These are phyloP conservation scores for Thielaviopsis euricoi DNA, from an alignment of 2,329 filamentous ascomycete genomes.

Conservation along the genomic window DNA sequence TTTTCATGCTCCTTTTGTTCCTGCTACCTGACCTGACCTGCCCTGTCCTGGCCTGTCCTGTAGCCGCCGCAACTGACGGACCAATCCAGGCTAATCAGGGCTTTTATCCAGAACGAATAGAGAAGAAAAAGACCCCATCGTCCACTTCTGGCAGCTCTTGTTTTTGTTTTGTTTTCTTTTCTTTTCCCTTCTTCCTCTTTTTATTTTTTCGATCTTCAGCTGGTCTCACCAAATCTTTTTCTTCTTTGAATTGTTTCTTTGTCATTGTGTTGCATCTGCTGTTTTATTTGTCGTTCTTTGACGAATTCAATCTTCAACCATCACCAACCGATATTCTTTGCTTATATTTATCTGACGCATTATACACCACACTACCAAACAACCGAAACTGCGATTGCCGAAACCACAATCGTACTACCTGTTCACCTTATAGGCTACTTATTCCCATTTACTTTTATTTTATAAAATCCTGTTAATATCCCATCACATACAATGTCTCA, in stretches of 20 bases:
- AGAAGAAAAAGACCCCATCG: background rate
- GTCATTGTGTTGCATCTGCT: constrained; percentile 14
- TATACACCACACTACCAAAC: background rate
- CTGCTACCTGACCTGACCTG: too few relatives aligned
- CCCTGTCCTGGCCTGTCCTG: too few relatives aligned
- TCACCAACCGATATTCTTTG: background rate
- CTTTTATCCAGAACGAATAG: background rate
- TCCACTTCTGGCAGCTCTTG: background rate
- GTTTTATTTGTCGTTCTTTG: background rate
- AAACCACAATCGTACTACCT: background rate
- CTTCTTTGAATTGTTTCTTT: constrained; percentile 22
- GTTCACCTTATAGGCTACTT: background rate
- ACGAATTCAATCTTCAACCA: background rate
- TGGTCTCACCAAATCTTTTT: constrained; percentile 33
- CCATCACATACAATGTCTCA: constrained; percentile 19
- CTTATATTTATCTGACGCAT: background rate
- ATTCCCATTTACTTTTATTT: background rate
- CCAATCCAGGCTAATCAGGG: background rate
- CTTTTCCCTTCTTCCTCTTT: constrained; percentile 19
- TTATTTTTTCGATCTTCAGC: constrained; percentile 33
- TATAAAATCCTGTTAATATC: background rate
- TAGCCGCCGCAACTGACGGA: background rate
- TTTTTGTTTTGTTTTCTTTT: constrained; percentile 14
- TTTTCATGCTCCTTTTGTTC: background rate
- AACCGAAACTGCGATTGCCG: background rate